A percentile compares a stretch with the other conserved stretches of the same genome.
phyloP scores from a whole-genome alignment of 768 basidiomycete species.

The Auricularia sp. region DNA sequence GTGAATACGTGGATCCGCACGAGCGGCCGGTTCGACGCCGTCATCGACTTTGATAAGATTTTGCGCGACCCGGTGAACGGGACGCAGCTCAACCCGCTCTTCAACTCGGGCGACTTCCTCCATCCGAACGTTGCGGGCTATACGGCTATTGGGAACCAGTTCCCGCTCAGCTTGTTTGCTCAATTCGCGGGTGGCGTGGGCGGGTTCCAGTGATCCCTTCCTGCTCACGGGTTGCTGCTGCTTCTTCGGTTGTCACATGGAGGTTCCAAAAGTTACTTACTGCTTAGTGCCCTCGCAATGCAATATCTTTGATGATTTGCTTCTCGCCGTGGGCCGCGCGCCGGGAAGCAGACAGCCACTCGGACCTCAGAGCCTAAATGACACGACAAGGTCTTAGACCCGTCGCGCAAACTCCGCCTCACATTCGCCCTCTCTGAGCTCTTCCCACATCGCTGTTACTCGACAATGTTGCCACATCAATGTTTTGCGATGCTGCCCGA shows the following conservation, averaged over 20 bases:
- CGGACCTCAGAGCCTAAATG: too few species aligned
- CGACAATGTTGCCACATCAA: too few species aligned
- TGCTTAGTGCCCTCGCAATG: background rate
- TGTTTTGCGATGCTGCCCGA: too few species aligned
- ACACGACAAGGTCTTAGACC: too few species aligned
- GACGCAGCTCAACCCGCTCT: constrained; percentile 26
- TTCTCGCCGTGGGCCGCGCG: too few species aligned
- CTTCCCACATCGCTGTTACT: too few species aligned
- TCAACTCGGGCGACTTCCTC: constrained; percentile 36
- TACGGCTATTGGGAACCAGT: constrained; percentile 29
- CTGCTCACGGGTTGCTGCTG: background rate
- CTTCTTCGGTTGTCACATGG: background rate
- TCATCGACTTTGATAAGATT: constrained; percentile 38
- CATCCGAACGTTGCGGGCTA: constrained; percentile 41
- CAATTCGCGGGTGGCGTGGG: constrained; percentile 18
- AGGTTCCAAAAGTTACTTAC: background rate
- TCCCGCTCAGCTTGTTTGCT: constrained; percentile 31
- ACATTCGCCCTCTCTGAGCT: too few species aligned
- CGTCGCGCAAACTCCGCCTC: too few species aligned
- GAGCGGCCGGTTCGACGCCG: constrained; percentile 33
- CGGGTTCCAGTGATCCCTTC: constrained; percentile 3
- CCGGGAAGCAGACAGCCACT: too few species aligned
- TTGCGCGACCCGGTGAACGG: constrained; percentile 29
- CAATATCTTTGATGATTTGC: too few species aligned
- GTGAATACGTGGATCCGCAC: constrained; percentile 35